phyloP scores from a whole-genome alignment of 768 basidiomycete genomes.

The Arthromyces matolae region DNA sequence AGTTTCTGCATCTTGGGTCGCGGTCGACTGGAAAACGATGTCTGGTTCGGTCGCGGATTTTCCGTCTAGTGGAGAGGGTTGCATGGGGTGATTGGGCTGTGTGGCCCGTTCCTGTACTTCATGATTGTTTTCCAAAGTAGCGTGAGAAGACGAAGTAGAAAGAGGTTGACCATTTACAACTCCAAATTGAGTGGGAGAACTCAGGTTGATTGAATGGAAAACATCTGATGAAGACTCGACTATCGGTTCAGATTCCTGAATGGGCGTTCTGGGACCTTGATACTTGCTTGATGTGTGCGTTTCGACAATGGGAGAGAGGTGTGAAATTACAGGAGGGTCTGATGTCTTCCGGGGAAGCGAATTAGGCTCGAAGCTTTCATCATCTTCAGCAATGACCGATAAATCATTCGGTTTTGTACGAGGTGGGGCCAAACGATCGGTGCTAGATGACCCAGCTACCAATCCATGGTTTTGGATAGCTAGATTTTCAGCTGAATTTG shows the following conservation, averaged over 20 bases:
- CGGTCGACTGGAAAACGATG: too few relatives aligned
- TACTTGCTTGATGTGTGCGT: not conserved
- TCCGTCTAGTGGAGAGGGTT: slow-evolving; percentile 10
- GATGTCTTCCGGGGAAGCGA: slow-evolving; percentile 5
- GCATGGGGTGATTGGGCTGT: too few relatives aligned
- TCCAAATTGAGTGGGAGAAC: slow-evolving; percentile 26
- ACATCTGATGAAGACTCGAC: slow-evolving; percentile 32
- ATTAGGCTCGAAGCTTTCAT: slow-evolving; percentile 50
- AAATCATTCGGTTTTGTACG: slow-evolving; percentile 41
- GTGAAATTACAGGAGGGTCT: not conserved
- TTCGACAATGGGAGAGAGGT: not conserved
- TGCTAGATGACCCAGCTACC: not conserved
- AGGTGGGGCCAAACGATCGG: slow-evolving; percentile 6
- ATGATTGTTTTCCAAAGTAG: not conserved
- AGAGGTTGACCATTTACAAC: slow-evolving; percentile 3
- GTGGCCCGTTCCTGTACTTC: too few relatives aligned
- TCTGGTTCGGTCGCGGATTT: too few relatives aligned
- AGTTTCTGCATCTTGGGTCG: too few relatives aligned
- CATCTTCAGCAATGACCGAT: slow-evolving; percentile 71
- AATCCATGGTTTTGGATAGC: not conserved
- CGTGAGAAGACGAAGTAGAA: not conserved
- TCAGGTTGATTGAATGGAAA: slow-evolving; percentile 36
- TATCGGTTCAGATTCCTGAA: slow-evolving; percentile 1
- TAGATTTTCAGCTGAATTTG: not conserved
- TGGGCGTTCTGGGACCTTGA: not conserved